phyloP scores from a whole-genome alignment of 176 grass and related monocot species.

The Puya raimondii region DNA sequence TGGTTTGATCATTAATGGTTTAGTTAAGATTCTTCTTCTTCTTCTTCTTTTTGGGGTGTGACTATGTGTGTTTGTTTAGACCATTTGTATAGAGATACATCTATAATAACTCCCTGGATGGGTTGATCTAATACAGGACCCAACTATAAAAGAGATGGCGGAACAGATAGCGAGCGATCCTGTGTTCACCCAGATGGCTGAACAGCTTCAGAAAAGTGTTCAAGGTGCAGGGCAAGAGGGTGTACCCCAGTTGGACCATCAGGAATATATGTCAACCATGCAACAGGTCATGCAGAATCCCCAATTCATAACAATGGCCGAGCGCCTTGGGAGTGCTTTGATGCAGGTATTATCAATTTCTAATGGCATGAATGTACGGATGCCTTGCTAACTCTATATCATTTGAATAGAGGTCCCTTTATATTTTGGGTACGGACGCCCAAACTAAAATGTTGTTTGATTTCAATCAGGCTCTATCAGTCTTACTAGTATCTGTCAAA shows the following conservation, averaged over 20 bases:
- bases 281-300: slow-evolving; percentile 96
- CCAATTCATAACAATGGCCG: slow-evolving; percentile 84
- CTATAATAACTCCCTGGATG: too few relatives aligned
- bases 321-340: slow-evolving; percentile 73
- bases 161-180: slow-evolving; percentile 96
- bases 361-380: too few relatives aligned
- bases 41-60: too few relatives aligned
- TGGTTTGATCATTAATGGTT: too few relatives aligned
- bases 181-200: slow-evolving; percentile 79
- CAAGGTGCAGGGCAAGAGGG: slow-evolving; percentile 28
- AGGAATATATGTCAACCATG: slow-evolving; percentile 85
- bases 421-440: too few relatives aligned
- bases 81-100: too few relatives aligned
- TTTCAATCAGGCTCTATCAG: too few relatives aligned
- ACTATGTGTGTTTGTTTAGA: not conserved
- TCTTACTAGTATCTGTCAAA: too few relatives aligned
- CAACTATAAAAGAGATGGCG: slow-evolving; percentile 91
- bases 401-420: too few relatives aligned
- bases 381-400: too few relatives aligned
- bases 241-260: slow-evolving; percentile 49
- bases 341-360: slow-evolving; percentile 45
- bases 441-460: too few relatives aligned
- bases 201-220: slow-evolving; percentile 89
- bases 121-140: slow-evolving; percentile 38
- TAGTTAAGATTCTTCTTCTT: too few relatives aligned